Evolutionary conservation across 768 basidiomycete genomes (phyloP), one percentile per base, ranked within the genome.

Genomic region (Lactarius sanguifluus): DNA sequence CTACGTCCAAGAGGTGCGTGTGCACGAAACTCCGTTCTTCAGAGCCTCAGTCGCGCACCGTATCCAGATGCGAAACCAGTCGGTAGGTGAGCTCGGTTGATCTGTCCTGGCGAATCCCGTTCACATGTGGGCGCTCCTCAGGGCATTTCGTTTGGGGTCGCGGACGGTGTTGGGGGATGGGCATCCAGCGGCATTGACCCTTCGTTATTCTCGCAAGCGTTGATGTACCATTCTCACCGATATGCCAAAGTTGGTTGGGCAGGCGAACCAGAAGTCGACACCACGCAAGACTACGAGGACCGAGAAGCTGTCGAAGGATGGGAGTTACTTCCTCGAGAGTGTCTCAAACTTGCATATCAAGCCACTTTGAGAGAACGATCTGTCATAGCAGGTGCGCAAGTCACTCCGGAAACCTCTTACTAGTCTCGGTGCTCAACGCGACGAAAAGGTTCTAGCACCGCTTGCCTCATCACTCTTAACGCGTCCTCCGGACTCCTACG

Each of bases 81-180:
- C 91, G 81, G 91, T 93, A 81, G 79, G 88, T 83, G 72, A 71
- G 75, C 66, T 62, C 57, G 32, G 43, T 36, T 36, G 59, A 36
- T 38, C 34, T 36, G 50, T 41, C 30, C 30, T 40, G 41, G 43
- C 25, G 28, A 69, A 60, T 67, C 64, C 64, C 56, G 60, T 62
- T 62, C 71, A 71, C 60, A 55, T 55, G 38, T 61, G 50, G 25
- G 60, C 23, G 52, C 36, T 16, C 25, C 28, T n/a, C 36, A 92
- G 90, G 90, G 91, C 28, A 75, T 92, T 34, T 84, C 90, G 2
- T 81, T 97, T 61, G 94, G 92, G 43, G 85, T 97, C 5, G 92
- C 94, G 45, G 95, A 98, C 71, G 95, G 95, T 23, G 94, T 97
- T 5, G 94, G 94, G 2, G 94, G 95, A 23, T 98, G 96, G 96